Evolutionary conservation across 2,329 filamentous ascomycete genomes (phyloP), one percentile per base, ranked within the genome.

Genomic region (Bisporella sp.): DNA sequence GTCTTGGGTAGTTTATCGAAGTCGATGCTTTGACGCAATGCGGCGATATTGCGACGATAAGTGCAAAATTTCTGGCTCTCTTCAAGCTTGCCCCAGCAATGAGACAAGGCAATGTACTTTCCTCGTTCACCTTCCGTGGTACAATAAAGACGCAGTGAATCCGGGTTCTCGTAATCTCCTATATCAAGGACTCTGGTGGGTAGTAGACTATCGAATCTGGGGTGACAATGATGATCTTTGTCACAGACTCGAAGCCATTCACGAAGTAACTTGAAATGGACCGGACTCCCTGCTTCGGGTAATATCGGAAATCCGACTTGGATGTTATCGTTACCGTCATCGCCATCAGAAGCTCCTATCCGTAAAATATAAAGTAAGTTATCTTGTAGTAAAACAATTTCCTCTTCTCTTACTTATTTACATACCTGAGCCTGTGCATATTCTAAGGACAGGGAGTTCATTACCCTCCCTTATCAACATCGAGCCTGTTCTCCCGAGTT

Each of bases 41-140:
- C 35, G 30, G n/a, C 39, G 9, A 35, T 45, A 33, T 39, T 53
- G 21, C 4, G 28, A n/a, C 11, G 30, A 47, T 4, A 37, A 28
- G 29, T 49, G 44, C 9, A 48, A 47, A 40, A 46, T 40, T 29
- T 42, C 21, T 21, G 2, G 2, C 21, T 21, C 9, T 8, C 28
- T 29, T 40, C 31, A 1, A 44, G 11, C 29, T 39, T 2, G 29
- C 56, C 56, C 54, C 52, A 58, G 13, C 50, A 52, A 44, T 58
- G 48, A 41, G 44, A 49, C 28, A 58, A 45, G 13, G 51, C 42
- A 8, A 55, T 42, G 35, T 58, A 58, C 41, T 31, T 54, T 50
- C 55, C 43, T 12, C 35, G 12, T 42, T 52, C 31, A 41, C 13
- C n/a, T 52, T 52, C 40, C 31, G 33, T 35, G 21, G 21, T 45